These are phyloP conservation scores for Thyridium curvatum DNA, from an alignment of 2,329 filamentous ascomycete genomes.

Conservation along the genomic window DNA sequence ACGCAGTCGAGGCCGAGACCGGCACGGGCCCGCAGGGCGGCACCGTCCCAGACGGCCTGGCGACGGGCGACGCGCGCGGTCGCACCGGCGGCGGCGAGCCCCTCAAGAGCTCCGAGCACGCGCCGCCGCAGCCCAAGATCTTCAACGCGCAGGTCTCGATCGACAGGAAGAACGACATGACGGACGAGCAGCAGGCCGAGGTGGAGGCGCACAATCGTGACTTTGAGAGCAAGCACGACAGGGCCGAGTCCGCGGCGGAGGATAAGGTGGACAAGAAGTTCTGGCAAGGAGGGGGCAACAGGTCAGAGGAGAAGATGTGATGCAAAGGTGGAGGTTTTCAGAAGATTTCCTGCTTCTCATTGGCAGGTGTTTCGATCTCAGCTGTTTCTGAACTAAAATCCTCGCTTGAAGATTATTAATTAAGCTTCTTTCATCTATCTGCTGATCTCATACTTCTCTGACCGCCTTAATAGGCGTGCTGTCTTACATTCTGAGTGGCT, in stretches of 20 bases:
- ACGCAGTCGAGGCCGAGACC: slow-evolving; percentile 19
- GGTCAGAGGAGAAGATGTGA: slow-evolving; percentile 15
- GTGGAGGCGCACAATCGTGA: slow-evolving; percentile 53
- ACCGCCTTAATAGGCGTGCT: slow-evolving; percentile 6
- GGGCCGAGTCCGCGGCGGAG: slow-evolving; percentile 27
- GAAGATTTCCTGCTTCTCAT: slow-evolving; percentile 34
- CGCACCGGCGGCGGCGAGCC: slow-evolving; percentile 30
- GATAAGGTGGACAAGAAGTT: slow-evolving; percentile 52
- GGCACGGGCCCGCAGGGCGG: slow-evolving; percentile 3
- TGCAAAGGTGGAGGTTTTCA: too few species aligned
- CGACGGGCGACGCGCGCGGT: slow-evolving; percentile 22
- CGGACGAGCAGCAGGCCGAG: slow-evolving; percentile 44
- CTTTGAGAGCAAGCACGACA: slow-evolving; percentile 49
- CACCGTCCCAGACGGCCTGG: slow-evolving; percentile 19
- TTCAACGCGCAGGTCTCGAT: slow-evolving; percentile 37
- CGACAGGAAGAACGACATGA: slow-evolving; percentile 23
- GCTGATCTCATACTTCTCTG: slow-evolving; percentile 5
- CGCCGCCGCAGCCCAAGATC: slow-evolving; percentile 44
- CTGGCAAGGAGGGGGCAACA: slow-evolving; percentile 30
- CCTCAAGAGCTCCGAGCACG: slow-evolving; percentile 23
- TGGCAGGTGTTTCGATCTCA: slow-evolving; percentile 7
- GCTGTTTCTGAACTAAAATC: slow-evolving; percentile 4
- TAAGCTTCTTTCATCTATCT: slow-evolving; percentile 6
- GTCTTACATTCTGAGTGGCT: too few species aligned
- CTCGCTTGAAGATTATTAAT: slow-evolving; percentile 7